Evolutionary conservation across 2,329 filamentous ascomycete genomes (phyloP).

Genomic region (Phialocephala subalpina): DNA sequence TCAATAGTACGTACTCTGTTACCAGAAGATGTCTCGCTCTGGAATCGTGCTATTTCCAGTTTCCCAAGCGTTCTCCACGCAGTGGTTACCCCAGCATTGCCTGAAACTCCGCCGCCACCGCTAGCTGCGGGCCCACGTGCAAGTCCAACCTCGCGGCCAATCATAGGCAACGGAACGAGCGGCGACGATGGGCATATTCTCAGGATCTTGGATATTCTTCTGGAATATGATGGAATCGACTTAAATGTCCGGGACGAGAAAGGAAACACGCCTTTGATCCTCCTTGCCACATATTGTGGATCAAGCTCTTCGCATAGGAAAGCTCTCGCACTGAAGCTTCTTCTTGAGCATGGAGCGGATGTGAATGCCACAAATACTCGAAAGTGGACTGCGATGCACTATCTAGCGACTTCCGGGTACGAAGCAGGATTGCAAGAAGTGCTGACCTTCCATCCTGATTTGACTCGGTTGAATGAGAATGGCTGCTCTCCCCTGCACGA

Average conservation of each 20-base stretch:
- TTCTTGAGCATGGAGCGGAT: conserved; percentile 4
- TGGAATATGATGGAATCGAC: conserved; percentile 9
- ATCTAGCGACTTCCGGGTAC: conserved; percentile 1
- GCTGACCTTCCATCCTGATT: neutral
- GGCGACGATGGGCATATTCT: neutral
- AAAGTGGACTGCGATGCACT: conserved; percentile 8
- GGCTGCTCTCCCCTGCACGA: conserved; percentile 16
- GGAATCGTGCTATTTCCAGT: conserved; percentile 14
- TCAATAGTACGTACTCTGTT: conserved; percentile 15
- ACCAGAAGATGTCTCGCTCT: conserved; percentile 13
- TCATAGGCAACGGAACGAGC: neutral
- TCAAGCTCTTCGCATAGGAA: neutral
- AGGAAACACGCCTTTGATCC: conserved; percentile 17
- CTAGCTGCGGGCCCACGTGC: neutral
- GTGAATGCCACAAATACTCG: neutral
- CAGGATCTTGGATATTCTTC: conserved; percentile 12
- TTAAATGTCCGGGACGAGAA: conserved; percentile 15
- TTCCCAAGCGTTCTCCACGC: conserved; percentile 12
- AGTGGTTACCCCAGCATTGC: neutral
- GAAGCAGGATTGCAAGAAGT: neutral
- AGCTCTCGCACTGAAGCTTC: neutral
- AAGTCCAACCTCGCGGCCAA: neutral
- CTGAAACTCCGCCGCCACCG: neutral
- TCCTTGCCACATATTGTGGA: neutral
- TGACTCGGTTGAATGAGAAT: conserved; percentile 11